Evolutionary conservation across 2,329 filamentous ascomycete species (phyloP), one percentile per base, ranked within the genome.

Genomic region (Tricladium varicosporioides): DNA sequence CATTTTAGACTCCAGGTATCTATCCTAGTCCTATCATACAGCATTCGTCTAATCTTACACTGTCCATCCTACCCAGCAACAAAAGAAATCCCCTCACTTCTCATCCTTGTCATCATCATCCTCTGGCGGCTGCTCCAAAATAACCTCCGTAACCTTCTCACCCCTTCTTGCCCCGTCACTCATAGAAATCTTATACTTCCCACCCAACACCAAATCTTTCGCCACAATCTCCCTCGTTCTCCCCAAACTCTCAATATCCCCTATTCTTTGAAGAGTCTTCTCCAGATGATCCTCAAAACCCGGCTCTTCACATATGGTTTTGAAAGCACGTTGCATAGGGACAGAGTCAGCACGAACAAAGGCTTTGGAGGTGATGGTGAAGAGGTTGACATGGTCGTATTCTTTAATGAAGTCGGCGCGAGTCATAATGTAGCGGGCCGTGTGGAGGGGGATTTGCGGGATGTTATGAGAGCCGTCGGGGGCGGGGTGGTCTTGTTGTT

Each of bases 211-310:
- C 42, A 97, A 78, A 72, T 97, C 94, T 76, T 99, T 99, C 63
- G 96, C 89, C 1, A 96, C 95, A 52, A 99, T 72, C 74, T 99
- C 94, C 60, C 93, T 85, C n/a, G 94, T 99, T 61, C 94, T 81
- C 36, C 92, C 93, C 60, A 99, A 79, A 67, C 87, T 92, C 78
- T 99, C 94, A 70, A 99, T 99, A 62, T 88, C 92, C n/a, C 80
- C 75, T 64, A 99, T 99, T 18, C 94, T 83, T 57, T 93, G 82
- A 19, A 96, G 76, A 0, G 94, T 97, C 2, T 82, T 86, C 60
- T 96, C 86, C 14, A 99, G 76, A 70, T 92, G 87, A 62, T 92
- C 78, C 19, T 91, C 85, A 71, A 99, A 99, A 5, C 89, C 89
- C 3, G 84, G 81, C 65, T 87, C 74, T 2, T 77, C 72, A 70